Evolutionary conservation across 371 early-diverging fungal species (phyloP), one percentile per base, ranked within the genome.

Genomic region (Mucor mucedo): DNA sequence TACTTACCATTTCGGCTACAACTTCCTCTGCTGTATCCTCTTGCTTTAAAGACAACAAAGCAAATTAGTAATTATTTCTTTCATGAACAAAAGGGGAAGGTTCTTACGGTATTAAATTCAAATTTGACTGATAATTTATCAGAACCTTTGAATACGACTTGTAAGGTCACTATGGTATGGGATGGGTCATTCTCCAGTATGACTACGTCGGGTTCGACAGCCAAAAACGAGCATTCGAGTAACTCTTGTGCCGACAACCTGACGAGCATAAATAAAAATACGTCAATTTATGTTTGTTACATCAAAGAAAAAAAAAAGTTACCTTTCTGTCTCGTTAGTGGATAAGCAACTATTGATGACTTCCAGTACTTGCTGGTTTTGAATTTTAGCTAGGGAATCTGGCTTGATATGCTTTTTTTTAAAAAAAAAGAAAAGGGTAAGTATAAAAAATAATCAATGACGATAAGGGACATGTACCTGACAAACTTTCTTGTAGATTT

Each of bases 21-120:
- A 96, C 94, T 65, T 90, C 91, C 64, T 94, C 94, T 1, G 95
- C 93, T 16, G 95, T 95, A 59, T 96, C 97, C 6, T 85, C 87
- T 52, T 92, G 87, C 73, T 70, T 41, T 32, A 4, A 4, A n/a
- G 33, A 27, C 1, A 21, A 27, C 6, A 16, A 2, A 21, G 10
- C 6, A 16, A 2, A 10, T n/a, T 21, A 28, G 28, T 48, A 8
- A 48, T 1, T 5, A 14, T 42, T 42, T 8, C 11, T 8, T 28
- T 21, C 6, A 27, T 28, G 6, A 21, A 6, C 47, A 16, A 13
- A 45, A 4, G 16, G 5, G 30, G 5, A 16, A 27, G 9, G 7
- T 8, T 39, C 44, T 56, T 56, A 55, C 60, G 6, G 63, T 63
- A 71, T 95, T 90, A 73, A 92, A 95, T 62, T 90, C 90, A 83